Evolutionary conservation across 768 basidiomycete species (phyloP).

Genomic region (Boletus vinaceobasis): DNA sequence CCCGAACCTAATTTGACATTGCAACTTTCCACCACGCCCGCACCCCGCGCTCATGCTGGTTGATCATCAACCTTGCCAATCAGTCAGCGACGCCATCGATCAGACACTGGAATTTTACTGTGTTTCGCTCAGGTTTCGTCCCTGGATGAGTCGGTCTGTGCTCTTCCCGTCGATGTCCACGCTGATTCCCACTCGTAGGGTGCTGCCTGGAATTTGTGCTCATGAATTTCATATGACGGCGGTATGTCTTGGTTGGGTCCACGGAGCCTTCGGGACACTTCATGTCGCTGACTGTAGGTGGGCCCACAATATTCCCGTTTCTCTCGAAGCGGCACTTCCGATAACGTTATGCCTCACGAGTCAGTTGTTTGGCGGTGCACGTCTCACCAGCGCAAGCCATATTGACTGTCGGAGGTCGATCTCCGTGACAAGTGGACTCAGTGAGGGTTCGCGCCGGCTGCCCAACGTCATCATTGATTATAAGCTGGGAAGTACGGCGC

Average conservation of each 20-base stretch:
- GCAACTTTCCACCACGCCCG: too few relatives aligned
- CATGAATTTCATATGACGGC: conserved; percentile 12
- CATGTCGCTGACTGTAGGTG: neutral
- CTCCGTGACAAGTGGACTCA: neutral
- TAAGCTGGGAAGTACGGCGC: neutral
- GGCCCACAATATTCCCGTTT: neutral
- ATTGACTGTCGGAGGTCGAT: neutral
- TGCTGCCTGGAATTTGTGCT: neutral
- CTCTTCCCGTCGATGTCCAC: neutral
- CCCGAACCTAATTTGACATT: neutral
- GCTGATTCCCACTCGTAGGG: conserved; percentile 6
- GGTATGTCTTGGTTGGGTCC: neutral
- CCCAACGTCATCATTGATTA: conserved; percentile 10
- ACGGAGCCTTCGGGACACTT: conserved; percentile 7
- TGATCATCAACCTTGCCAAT: neutral
- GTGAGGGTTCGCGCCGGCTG: neutral
- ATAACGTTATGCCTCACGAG: neutral
- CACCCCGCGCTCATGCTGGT: neutral
- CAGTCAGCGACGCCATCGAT: conserved; percentile 1
- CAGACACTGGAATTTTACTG: neutral
- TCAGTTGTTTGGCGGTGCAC: neutral
- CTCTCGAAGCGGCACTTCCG: neutral
- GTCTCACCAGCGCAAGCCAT: neutral
- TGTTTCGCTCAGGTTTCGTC: conserved; percentile 1
- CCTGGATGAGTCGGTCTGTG: neutral